Evolutionary conservation across 2,329 filamentous ascomycete species (phyloP).

Genomic region (Geosmithia morbida): DNA sequence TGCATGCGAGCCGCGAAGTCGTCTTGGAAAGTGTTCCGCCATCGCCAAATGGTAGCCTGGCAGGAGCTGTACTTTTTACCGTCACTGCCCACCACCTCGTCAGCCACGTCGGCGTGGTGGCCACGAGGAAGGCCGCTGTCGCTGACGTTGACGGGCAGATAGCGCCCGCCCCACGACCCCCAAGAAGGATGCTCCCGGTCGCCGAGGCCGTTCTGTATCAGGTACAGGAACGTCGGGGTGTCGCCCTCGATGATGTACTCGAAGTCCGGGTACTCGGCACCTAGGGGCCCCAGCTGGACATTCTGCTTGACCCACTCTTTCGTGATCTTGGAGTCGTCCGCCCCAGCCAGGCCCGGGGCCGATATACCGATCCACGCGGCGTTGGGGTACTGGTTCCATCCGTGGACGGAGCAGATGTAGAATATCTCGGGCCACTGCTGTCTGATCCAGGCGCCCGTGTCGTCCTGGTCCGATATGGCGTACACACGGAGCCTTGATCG

Average conservation of each 20-base stretch:
- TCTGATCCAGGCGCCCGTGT: conserved; percentile 41
- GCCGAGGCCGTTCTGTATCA: conserved; percentile 15
- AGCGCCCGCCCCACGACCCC: conserved; percentile 33
- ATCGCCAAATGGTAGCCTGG: conserved; percentile 23
- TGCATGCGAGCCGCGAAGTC: conserved; percentile 25
- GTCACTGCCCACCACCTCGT: conserved; percentile 7
- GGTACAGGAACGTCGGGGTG: conserved; percentile 31
- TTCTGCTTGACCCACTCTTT: conserved; percentile 34
- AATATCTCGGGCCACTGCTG: conserved; percentile 36
- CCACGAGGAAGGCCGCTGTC: conserved; percentile 4
- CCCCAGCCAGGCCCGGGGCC: conserved; percentile 20
- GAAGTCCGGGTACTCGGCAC: conserved; percentile 25
- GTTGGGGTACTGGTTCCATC: conserved; percentile 37
- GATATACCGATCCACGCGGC: conserved; percentile 43
- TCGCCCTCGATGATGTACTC: conserved; percentile 35
- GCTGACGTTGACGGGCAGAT: conserved; percentile 12
- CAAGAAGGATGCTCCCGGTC: conserved; percentile 26
- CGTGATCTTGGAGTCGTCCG: conserved; percentile 25
- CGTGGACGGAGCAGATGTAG: conserved; percentile 41
- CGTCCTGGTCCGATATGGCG: conserved; percentile 44
- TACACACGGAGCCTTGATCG: conserved; percentile 31
- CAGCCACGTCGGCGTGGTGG: conserved; percentile 12
- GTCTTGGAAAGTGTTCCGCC: conserved; percentile 21
- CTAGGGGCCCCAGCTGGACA: conserved; percentile 31
- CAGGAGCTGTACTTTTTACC: neutral